These are phyloP conservation scores for Stevia rebaudiana DNA, from an alignment of 140 eudicot species.

Conservation along the genomic window DNA sequence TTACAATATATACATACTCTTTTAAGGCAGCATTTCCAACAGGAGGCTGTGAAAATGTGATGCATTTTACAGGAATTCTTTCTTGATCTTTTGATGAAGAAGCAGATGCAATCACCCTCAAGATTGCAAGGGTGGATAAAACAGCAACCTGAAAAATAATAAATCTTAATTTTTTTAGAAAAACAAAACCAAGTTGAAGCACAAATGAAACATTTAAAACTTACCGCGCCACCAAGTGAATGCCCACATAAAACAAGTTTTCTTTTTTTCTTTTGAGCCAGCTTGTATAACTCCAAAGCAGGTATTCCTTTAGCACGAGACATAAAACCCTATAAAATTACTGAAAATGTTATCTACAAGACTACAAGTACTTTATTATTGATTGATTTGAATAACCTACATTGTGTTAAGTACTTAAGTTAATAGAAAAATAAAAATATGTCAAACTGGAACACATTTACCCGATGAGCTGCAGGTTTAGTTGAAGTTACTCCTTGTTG, in stretches of 20 bases:
- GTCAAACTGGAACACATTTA: slow-evolving; percentile 25
- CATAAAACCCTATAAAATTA: slow-evolving; percentile 72
- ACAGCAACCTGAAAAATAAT: slow-evolving; percentile 70
- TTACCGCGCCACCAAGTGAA: slow-evolving; percentile 99
- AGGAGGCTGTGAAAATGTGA: slow-evolving; percentile 98
- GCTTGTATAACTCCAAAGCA: slow-evolving; percentile 88
- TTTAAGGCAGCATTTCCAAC: slow-evolving; percentile 98
- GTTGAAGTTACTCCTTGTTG: slow-evolving; percentile 46
- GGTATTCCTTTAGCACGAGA: slow-evolving; percentile 99
- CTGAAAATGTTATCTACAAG: slow-evolving; percentile 1
- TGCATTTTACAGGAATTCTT: slow-evolving; percentile 85
- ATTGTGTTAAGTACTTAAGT: not conserved
- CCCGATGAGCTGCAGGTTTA: slow-evolving; percentile 98
- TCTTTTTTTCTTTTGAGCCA: slow-evolving; percentile 90
- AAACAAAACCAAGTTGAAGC: slow-evolving; percentile 4
- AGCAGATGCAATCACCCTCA: slow-evolving; percentile 80
- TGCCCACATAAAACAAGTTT: slow-evolving; percentile 97
- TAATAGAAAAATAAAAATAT: too few relatives aligned
- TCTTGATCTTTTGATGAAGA: slow-evolving; percentile 76
- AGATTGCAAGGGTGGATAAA: slow-evolving; percentile 91
- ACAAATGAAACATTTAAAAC: slow-evolving; percentile 29
- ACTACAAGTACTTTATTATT: not conserved
- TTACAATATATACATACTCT: slow-evolving; percentile 55
- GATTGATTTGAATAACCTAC: not conserved
- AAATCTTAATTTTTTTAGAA: slow-evolving; percentile 9